Base-by-base conservation (phyloP, 495 filamentous ascomycete species). In the Letharia lupina region DNA sequence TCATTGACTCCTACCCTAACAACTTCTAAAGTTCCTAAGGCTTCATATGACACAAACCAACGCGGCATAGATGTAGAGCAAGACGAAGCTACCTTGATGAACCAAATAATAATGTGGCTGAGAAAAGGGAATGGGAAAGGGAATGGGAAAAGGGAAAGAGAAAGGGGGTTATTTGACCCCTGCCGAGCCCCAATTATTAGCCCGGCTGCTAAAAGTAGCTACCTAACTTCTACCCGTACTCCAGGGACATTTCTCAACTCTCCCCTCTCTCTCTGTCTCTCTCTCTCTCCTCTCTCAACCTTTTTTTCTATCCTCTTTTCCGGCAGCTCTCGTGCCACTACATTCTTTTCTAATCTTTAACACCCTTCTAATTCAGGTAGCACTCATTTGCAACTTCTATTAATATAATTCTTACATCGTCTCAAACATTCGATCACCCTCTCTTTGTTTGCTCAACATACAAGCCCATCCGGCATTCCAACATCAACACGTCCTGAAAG, bases 391-490 rank as follows among this genome's bases (percentile, higher is more conserved):
- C 28, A 15, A n/a, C 28, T 56, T 56, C 52, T 18, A 13, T 35
- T 56, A 33, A 56, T 35, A 56, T 56, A 56, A 56, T 56, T 56
- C 35, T 42, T 41, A 42, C 40, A n/a, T 23, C 58, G 37, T n/a
- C 16, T 11, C 18, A 2, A n/a, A 8, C 57, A 35, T 39, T 40
- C 58, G 2, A 11, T 42, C 58, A 13, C 58, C 23, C 58, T 23
- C 35, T 61, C 57, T 66, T 66, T 61, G 64, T 66, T 61, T 40
- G 64, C 45, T 52, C 44, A 42, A 31, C 47, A 56, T 18, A 66
- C 64, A 60, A 39, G 64, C 64, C 64, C 37, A 66, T 61, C 64
- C 64, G 64, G 64, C 64, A 60, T 66, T 66, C 64, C 64, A 52
- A 60, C 62, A 33, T 60, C 64, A 66, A 66, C 57, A 66, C 56